Evolutionary conservation across 495 filamentous ascomycete species (phyloP), one percentile per base, ranked within the genome.

Genomic region (Durotheca rogersii): DNA sequence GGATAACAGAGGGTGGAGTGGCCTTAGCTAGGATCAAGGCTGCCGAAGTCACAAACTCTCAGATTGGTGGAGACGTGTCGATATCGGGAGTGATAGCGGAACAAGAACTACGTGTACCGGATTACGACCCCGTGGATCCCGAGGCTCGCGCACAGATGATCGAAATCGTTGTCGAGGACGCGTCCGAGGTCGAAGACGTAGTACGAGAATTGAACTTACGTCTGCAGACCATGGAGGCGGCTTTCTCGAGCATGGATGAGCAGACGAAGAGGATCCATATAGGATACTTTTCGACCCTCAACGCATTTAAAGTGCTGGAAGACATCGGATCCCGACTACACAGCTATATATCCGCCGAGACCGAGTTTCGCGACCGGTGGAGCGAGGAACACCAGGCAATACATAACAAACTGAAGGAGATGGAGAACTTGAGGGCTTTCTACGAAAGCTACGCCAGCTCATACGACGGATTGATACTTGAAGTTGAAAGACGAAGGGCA

Each of bases 1-100:
- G 89, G 54, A 87, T 92, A 50, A 96, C 92, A 1, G 91, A 97
- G 72, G 93, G 91, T 17, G 90, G 90, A 15, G 85, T 85, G 12
- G 89, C 89, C 4, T 79, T 84, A 30, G 75, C 80, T 30, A 76
- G 81, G 27, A 71, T 74, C 23, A 75, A 74, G 51, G 76, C 76
- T 11, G 78, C 77, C 42, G 74, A 77, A 45, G 62, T 51, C 25
- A 80, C 84, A 43, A 74, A 76, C 9, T 78, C 77, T 2, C 78
- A 85, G 52, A 77, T 81, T 54, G 81, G 81, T 21, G 73, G 77
- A 1, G 81, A 77, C 6, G 78, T 88, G 4, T 77, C 78, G 11
- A 76, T 84, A 32, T 78, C 67, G 30, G 80, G 66, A 37, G 78
- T 69, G 53, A 84, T 66, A 33, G 75, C 83, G 15, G 79, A 83